These are phyloP conservation scores for Entophlyctis helioformis DNA, from an alignment of 192 early-diverging fungal genomes.

Conservation along the genomic window DNA sequence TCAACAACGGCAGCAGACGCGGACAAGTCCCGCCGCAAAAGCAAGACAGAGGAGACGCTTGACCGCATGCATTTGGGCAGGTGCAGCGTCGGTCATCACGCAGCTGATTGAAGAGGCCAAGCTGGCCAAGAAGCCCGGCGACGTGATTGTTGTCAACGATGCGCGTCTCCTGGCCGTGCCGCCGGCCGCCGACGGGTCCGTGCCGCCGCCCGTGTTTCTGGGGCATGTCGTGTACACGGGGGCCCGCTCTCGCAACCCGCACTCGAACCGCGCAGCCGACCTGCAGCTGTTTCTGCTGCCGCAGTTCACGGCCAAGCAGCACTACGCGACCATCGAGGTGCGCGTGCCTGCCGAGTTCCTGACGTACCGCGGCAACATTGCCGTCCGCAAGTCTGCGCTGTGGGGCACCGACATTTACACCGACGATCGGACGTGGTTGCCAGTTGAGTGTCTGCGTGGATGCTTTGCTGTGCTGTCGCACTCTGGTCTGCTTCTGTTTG, in stretches of 20 bases:
- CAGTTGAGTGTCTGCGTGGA: constrained; percentile 30
- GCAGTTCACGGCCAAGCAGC: constrained; percentile 23
- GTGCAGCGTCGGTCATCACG: no score
- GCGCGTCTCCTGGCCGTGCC: constrained; percentile 12
- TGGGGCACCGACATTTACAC: constrained; percentile 83
- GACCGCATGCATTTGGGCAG: no score
- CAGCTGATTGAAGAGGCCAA: constrained; percentile 9
- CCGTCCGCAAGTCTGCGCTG: constrained; percentile 46
- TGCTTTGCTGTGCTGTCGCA: neutral
- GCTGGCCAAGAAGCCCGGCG: constrained; percentile 11
- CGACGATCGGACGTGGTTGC: constrained; percentile 74
- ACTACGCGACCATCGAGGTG: constrained; percentile 49
- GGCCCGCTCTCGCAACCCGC: constrained; percentile 7
- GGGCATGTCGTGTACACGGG: constrained; percentile 26
- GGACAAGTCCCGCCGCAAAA: no score
- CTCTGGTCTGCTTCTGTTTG: neutral
- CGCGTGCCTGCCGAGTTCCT: constrained; percentile 52
- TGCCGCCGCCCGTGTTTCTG: constrained; percentile 12
- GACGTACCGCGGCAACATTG: constrained; percentile 44
- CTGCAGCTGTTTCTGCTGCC: constrained; percentile 33
- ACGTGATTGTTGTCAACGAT: constrained; percentile 27
- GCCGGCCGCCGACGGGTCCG: neutral
- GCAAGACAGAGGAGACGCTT: no score
- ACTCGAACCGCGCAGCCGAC: constrained; percentile 16
- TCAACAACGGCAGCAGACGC: no score